phyloP scores from a whole-genome alignment of 2,329 filamentous ascomycete species.

The Magnaporthiopsis rhizophila region DNA sequence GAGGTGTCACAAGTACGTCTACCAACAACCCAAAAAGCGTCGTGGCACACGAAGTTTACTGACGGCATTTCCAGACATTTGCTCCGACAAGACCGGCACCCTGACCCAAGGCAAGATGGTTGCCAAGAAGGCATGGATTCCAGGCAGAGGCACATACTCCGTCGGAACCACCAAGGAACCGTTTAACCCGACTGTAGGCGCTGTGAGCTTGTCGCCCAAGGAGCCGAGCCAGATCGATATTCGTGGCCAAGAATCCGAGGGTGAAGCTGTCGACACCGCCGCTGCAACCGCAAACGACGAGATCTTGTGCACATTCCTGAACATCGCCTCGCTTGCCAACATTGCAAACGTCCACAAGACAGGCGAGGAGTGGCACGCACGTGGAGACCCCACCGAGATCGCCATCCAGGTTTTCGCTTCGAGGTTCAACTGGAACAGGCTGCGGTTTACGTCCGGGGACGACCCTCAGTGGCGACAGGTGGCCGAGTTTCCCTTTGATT shows the following conservation, averaged over 20 bases:
- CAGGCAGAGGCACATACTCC: slow-evolving; percentile 45
- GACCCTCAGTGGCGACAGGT: slow-evolving; percentile 35
- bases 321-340: slow-evolving; percentile 52
- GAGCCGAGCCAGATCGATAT: slow-evolving; percentile 21
- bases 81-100: slow-evolving; percentile 59
- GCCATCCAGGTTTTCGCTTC: slow-evolving; percentile 60
- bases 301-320: slow-evolving; percentile 21
- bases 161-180: slow-evolving; percentile 38
- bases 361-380: slow-evolving; percentile 42
- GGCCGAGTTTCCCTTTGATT: slow-evolving; percentile 58
- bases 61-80: slow-evolving; percentile 29
- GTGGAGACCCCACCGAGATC: slow-evolving; percentile 58
- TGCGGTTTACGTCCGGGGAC: slow-evolving; percentile 33
- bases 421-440: slow-evolving; percentile 50
- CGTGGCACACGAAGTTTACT: neutral
- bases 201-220: slow-evolving; percentile 6
- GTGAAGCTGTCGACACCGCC: neutral
- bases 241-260: neutral
- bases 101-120: slow-evolving; percentile 58
- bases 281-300: neutral
- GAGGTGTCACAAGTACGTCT: slow-evolving; percentile 35
- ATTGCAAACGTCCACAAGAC: slow-evolving; percentile 46
- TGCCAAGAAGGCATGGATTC: slow-evolving; percentile 49
- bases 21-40: neutral
- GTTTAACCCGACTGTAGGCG: slow-evolving; percentile 8